Conservation (phyloP, 306 rosid genomes). For the Rosa multiflora region DNA sequence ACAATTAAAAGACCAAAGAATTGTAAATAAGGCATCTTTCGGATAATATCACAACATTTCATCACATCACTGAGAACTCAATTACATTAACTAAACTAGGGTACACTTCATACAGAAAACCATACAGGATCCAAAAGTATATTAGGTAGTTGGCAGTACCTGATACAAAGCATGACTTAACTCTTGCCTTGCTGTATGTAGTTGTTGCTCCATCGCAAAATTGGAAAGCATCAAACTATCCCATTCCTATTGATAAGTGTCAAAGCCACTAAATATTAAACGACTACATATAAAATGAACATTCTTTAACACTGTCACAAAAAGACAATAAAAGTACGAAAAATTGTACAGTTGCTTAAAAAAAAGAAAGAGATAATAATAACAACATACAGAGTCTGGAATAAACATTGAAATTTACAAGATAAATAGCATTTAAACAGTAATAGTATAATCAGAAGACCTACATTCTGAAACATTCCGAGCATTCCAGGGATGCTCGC, state of each 20-base stretch:
- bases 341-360: background rate
- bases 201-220: slow-evolving; percentile 89
- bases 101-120: background rate
- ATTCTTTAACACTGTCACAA: background rate
- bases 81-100: background rate
- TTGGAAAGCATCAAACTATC: slow-evolving; percentile 84
- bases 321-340: background rate
- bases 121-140: background rate
- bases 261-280: background rate
- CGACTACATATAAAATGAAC: background rate
- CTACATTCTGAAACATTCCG: slow-evolving; percentile 95
- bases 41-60: background rate
- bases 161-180: slow-evolving; percentile 94
- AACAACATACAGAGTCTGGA: background rate
- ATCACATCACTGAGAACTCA: background rate
- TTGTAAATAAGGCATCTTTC: background rate
- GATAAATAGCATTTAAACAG: background rate
- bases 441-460: slow-evolving; percentile 26
- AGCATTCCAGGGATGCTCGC: slow-evolving; percentile 99
- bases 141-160: slow-evolving; percentile 40
- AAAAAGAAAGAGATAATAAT: too few species aligned
- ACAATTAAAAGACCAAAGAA: background rate
- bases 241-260: slow-evolving; percentile 65
- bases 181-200: slow-evolving; percentile 95
- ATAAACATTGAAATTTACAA: background rate